Evolutionary conservation across 2,329 filamentous ascomycete genomes (phyloP).

Genomic region (Plectosphaerella plurivora): DNA sequence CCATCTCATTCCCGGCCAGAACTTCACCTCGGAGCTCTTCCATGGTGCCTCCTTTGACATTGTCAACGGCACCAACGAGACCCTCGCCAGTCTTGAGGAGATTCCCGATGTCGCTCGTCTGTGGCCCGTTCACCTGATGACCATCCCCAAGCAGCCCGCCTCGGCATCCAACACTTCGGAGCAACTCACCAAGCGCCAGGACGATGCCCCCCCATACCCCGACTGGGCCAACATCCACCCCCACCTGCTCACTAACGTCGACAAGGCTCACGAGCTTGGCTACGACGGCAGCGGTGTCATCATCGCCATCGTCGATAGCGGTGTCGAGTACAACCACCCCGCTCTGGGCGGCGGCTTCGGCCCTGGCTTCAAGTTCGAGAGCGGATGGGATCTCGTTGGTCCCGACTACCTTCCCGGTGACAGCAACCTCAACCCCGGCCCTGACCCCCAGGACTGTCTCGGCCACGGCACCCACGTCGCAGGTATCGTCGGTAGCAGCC

Average conservation of each 20-base stretch:
- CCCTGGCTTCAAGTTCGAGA: constrained; percentile 25
- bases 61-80: constrained; percentile 1
- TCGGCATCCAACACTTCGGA: background rate
- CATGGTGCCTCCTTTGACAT: constrained; percentile 10
- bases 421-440: constrained; percentile 5
- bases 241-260: background rate
- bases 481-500: constrained; percentile 1
- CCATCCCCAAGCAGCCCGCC: constrained; percentile 17
- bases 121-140: constrained; percentile 3
- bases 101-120: constrained; percentile 1
- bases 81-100: constrained; percentile 1
- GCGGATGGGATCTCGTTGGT: constrained; percentile 16
- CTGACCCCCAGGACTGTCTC: constrained; percentile 13
- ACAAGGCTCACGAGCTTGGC: background rate
- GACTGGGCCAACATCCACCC: background rate
- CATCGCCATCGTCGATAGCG: constrained; percentile 1
- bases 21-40: constrained; percentile 7
- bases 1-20: constrained; percentile 3
- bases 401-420: constrained; percentile 17
- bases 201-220: background rate
- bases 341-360: constrained; percentile 43
- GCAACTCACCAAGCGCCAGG: background rate
- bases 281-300: background rate
- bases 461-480: constrained; percentile 17
- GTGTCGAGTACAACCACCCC: constrained; percentile 37